phyloP scores from a whole-genome alignment of 176 grass and related monocot species.

The Typha latifolia region DNA sequence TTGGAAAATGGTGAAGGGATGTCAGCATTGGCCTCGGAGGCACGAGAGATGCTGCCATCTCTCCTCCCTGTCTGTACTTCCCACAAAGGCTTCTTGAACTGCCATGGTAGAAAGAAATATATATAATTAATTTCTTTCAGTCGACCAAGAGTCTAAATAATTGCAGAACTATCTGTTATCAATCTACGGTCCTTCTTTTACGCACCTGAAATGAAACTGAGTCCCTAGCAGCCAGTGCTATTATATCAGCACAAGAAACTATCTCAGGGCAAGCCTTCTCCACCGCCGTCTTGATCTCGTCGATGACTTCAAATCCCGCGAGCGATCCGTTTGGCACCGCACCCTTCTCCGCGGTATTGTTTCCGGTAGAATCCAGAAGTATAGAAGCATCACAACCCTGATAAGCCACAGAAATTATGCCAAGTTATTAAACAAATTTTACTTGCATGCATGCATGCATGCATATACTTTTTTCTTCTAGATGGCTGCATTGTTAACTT shows the following conservation, averaged over 20 bases:
- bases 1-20: constrained; percentile 5
- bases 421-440: too few relatives aligned
- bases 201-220: constrained; percentile 5
- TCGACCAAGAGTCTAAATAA: background rate
- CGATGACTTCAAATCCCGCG: constrained; percentile 20
- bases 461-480: too few relatives aligned
- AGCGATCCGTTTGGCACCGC: constrained; percentile 6
- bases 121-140: background rate
- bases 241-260: constrained; percentile 45
- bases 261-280: constrained; percentile 20
- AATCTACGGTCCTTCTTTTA: background rate
- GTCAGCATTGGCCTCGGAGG: constrained; percentile 10
- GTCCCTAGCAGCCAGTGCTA: constrained; percentile 35
- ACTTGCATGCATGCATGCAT: background rate
- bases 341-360: constrained; percentile 22
- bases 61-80: constrained; percentile 6
- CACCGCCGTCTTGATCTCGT: constrained; percentile 21
- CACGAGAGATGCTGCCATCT: constrained; percentile 7
- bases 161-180: background rate
- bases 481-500: background rate
- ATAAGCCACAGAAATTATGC: too few relatives aligned
- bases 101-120: background rate
- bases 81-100: background rate
- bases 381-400: constrained; percentile 30
- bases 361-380: constrained; percentile 22